Evolutionary conservation across 805 yeast genomes (phyloP), one percentile per base, ranked within the genome.

Genomic region (Torulaspora quercuum): DNA sequence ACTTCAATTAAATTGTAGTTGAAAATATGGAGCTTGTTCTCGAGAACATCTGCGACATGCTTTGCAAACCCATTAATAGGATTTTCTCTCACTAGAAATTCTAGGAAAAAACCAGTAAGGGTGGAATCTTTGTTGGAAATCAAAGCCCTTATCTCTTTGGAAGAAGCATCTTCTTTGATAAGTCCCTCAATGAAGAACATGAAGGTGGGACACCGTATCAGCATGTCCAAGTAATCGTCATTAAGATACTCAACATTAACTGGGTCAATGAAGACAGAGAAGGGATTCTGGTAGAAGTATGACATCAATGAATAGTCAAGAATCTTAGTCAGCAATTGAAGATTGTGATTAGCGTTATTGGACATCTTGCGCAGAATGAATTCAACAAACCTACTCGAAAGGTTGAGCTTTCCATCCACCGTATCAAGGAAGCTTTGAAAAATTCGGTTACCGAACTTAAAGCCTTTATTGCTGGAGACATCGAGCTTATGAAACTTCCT

Each of bases 191-290:
- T 42, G 36, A 57, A 60, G 29, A 51, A 51, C 62, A 59, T 57
- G 31, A 54, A 60, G 0, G 65, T 57, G 5, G 62, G 62, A 35
- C 65, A 60, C 35, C 49, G 55, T 2, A 47, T 37, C 3, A 60
- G 39, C 33, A 52, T 38, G 13, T 49, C 39, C 8, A 56, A 41
- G 40, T 60, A 59, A 7, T 46, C 41, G n/a, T 53, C 59, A 27
- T 52, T 48, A 6, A 59, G 35, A 29, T 39, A 45, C 20, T 45
- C 52, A n/a, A 53, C 46, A 35, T 60, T 60, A 7, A 53, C 55
- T 6, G 61, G 63, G 30, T 60, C 65, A 35, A 60, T 57, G 37
- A 60, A 60, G 5, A 59, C 53, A 1, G 64, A 57, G 37, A 58
- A 60, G 6, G 65, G 61, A 34, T 55, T 59, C 24, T 54, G 55